These are phyloP conservation scores for Quercus tomentella DNA, from an alignment of 331 rosid genomes.

Conservation along the genomic window DNA sequence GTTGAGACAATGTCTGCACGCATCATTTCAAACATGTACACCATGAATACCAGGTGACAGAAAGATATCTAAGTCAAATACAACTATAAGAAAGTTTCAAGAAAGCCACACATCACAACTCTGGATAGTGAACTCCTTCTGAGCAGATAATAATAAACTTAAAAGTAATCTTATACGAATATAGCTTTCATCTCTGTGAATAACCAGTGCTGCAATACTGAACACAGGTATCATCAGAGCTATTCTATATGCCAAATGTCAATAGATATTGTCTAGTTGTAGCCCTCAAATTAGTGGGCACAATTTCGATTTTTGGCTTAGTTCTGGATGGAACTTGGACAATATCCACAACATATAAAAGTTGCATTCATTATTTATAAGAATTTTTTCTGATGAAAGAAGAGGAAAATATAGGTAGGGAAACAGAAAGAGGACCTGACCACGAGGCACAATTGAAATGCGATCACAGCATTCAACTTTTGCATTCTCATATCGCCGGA, in stretches of 20 bases:
- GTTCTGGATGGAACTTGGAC: background rate
- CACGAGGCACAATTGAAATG: conserved; percentile 91
- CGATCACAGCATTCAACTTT: conserved; percentile 80
- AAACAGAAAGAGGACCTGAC: conserved; percentile 73
- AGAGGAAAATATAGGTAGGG: conserved; percentile 22
- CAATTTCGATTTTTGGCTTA: background rate
- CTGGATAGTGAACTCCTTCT: background rate
- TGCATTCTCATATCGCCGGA: conserved; percentile 78
- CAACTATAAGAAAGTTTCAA: background rate
- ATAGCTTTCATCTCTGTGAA: background rate
- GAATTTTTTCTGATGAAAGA: conserved; percentile 9
- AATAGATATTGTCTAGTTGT: background rate
- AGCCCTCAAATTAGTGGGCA: background rate
- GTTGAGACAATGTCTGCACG: conserved; percentile 82
- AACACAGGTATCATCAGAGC: background rate
- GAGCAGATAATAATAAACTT: background rate
- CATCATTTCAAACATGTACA: conserved; percentile 12
- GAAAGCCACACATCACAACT: background rate
- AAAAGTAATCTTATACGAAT: background rate
- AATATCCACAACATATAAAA: conserved; percentile 6
- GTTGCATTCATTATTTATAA: background rate
- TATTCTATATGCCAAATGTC: background rate
- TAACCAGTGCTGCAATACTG: background rate
- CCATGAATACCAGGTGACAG: background rate
- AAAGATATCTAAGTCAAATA: background rate